A percentile compares a stretch with the other conserved stretches of the same genome.
Conservation (phyloP, 495 filamentous ascomycete species). For the Hyaloscypha finlandica region DNA sequence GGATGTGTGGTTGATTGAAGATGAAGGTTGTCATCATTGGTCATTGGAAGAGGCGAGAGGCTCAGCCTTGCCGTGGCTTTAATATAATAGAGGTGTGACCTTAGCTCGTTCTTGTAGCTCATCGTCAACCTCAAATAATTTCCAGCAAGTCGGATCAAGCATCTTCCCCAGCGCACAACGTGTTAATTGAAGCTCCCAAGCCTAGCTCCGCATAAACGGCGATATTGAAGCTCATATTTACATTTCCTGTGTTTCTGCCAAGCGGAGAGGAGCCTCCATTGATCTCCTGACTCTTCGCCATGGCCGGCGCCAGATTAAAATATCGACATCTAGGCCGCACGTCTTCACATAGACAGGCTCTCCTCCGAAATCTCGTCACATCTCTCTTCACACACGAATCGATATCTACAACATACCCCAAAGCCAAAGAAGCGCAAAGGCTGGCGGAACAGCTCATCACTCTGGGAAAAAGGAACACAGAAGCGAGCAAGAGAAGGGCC, state of each 20-base stretch:
- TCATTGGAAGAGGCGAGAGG: neutral
- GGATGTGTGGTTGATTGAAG: neutral
- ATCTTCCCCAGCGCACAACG: neutral
- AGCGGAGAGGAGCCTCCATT: neutral
- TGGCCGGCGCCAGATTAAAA: constrained; percentile 83
- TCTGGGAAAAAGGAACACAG: constrained; percentile 85
- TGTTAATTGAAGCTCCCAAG: neutral
- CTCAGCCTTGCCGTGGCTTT: neutral
- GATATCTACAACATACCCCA: constrained; percentile 91
- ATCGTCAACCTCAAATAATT: constrained; percentile 3
- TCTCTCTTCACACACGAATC: constrained; percentile 92
- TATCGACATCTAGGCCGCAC: constrained; percentile 84
- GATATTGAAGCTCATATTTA: neutral
- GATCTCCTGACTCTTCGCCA: constrained; percentile 38
- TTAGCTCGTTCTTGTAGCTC: neutral
- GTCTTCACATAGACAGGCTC: constrained; percentile 84
- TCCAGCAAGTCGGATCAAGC: neutral
- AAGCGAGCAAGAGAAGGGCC: constrained; percentile 67
- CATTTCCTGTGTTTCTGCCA: neutral
- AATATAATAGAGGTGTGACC: neutral
- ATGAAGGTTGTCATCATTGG: no score
- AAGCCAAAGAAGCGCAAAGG: constrained; percentile 94
- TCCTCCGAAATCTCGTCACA: constrained; percentile 94
- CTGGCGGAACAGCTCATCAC: constrained; percentile 94
- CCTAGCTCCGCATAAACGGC: neutral